Base-by-base conservation (phyloP, 352 stramenopile genomes). In the Pythium phragmitis region DNA sequence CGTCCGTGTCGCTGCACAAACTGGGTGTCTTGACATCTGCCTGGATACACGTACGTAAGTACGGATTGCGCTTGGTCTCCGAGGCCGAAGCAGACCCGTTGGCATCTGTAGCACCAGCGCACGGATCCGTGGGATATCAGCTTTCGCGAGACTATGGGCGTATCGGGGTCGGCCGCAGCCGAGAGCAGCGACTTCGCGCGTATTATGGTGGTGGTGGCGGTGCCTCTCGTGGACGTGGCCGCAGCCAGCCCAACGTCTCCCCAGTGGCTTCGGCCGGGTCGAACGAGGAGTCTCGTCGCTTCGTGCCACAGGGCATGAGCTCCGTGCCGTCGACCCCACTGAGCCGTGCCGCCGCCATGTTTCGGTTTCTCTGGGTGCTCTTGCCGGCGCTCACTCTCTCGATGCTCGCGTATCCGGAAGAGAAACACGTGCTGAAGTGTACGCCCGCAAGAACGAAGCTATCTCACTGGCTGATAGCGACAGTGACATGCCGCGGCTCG, bases 391-490 rank as follows among this genome's bases (percentile, higher is more conserved):
- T 96, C 4, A 90, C 80, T 69, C 71, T 96, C 7, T 84, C 76
- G 4, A 90, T 96, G 82, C 73, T 96, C 45, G 85, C 83, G 17
- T 82, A 81, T 1, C 79, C 78, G 4, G 81, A 79, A 37, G 84
- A 92, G 47, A 79, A 80, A 54, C 76, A 77, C 6, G 76, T 89
- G 16, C 94, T 96, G 87, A 92, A 91, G 67, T 79, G 82, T 26
- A 96, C 87, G 4, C 87, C 55, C 80, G 78, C 58, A 96, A 96
- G 71, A 96, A 96, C 63, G 85, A 93, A 65, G 66, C 78, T 16
- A 72, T 88, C 13, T 80, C 85, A 28, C 71, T 87, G 33, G 48
- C 76, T 9, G 82, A 89, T 26, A 58, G 37, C 9, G 82, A 89
- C 30, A 48, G 37, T 11, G 78, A 92, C 52, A 63, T 91, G 2